Conservation (phyloP, 495 filamentous ascomycete genomes). For the Penicillium crystallinum region DNA sequence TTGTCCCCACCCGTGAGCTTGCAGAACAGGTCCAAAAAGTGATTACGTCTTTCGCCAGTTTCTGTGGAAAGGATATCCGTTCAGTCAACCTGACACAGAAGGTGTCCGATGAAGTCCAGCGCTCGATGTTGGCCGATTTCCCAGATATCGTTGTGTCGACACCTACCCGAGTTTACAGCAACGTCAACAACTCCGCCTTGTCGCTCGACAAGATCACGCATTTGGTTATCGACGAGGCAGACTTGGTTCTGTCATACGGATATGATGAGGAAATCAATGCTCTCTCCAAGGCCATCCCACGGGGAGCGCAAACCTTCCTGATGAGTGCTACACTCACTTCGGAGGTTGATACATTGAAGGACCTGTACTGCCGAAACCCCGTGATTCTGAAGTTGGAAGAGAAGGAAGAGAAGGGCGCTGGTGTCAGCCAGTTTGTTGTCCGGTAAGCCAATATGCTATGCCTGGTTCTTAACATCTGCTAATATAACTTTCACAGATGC, state of each 20-base stretch:
- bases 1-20: conserved; percentile 91
- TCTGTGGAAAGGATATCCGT: conserved; percentile 78
- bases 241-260: conserved; percentile 89
- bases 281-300: conserved; percentile 68
- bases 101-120: conserved; percentile 78
- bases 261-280: conserved; percentile 85
- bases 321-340: conserved; percentile 88
- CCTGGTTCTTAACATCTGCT: neutral
- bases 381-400: conserved; percentile 72
- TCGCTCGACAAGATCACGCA: conserved; percentile 64
- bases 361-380: conserved; percentile 80
- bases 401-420: conserved; percentile 62
- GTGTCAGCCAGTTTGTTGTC: conserved; percentile 81
- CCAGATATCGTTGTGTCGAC: conserved; percentile 90
- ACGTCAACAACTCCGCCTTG: conserved; percentile 64
- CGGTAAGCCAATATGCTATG: conserved; percentile 42
- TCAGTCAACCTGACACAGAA: conserved; percentile 82
- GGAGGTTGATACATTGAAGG: conserved; percentile 81
- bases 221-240: conserved; percentile 91
- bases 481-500: conserved; percentile 48
- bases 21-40: conserved; percentile 81
- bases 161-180: conserved; percentile 66
- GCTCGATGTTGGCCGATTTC: conserved; percentile 76
- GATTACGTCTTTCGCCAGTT: conserved; percentile 64
- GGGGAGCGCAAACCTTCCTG: conserved; percentile 82